Base-by-base conservation (phyloP, 768 basidiomycete genomes). In the Goffeauzyma gilvescens region DNA sequence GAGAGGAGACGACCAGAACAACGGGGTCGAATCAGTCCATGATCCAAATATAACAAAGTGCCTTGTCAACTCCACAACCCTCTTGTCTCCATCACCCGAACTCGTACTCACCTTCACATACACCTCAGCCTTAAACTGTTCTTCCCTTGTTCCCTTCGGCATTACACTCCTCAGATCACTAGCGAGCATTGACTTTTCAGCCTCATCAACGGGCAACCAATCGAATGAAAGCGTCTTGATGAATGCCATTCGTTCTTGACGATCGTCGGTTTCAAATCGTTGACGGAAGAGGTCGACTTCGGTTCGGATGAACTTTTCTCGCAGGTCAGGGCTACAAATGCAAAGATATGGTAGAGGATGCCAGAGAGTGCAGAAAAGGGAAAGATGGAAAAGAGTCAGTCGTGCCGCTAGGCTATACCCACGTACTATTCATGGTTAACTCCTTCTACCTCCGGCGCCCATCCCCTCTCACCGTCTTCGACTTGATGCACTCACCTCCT, bases 401-500 rank as follows among this genome's bases (percentile, higher is more conserved):
- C 3, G 10, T 27, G 14, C 13, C 22, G 15, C 20, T 13, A 42
- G 10, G 18, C 10, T 23, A 10, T n/a, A 13, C 14, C 13, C 17
- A 13, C 10, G 24, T 12, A 14, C 13, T 7, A 5, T 12, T 38
- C 40, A 24, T n/a, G 2, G 1, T 7, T 14, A 5, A 8, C 17
- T 12, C 22, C n/a, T n/a, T n/a, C n/a, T n/a, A n/a, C n/a, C n/a
- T n/a, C n/a, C n/a, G n/a, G n/a, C n/a, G n/a, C n/a, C n/a, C n/a
- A n/a, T n/a, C n/a, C n/a, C n/a, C n/a, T n/a, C n/a, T n/a, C n/a
- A n/a, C n/a, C n/a, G n/a, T n/a, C n/a, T n/a, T n/a, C n/a, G n/a
- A n/a, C n/a, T n/a, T n/a, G n/a, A n/a, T n/a, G 3, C 18, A 76
- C 87, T 60, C 65, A 96, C 89, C 86, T 85, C 44, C 85, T 76